These are phyloP conservation scores for Apiotrichum gamsii DNA, from an alignment of 1,284 basidiomycete species.

Conservation along the genomic window DNA sequence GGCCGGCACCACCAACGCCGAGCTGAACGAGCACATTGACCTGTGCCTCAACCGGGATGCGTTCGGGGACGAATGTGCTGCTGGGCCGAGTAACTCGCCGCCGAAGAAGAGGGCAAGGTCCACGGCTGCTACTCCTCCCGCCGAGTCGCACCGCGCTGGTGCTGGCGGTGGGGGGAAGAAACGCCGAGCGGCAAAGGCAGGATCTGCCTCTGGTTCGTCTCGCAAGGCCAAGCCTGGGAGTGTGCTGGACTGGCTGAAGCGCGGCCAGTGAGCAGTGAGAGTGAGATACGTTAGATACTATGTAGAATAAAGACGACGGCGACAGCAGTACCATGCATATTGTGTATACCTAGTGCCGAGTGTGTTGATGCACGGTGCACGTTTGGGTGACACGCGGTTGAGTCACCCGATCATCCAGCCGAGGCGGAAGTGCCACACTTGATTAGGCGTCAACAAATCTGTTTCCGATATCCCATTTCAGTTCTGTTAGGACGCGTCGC, in stretches of 20 bases:
- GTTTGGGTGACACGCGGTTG: background rate
- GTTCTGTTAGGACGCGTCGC: conserved; percentile 7
- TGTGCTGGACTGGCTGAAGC: conserved; percentile 26
- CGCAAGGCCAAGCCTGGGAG: conserved; percentile 7
- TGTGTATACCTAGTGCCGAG: conserved; percentile 3
- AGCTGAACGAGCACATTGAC: conserved; percentile 45
- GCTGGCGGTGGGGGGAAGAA: background rate
- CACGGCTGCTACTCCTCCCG: too few species aligned
- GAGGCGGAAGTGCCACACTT: conserved; percentile 8
- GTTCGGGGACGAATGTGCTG: conserved; percentile 14
- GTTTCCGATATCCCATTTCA: background rate
- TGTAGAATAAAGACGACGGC: background rate
- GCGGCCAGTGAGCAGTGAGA: background rate
- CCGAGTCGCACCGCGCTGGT: too few species aligned
- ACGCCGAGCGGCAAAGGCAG: background rate
- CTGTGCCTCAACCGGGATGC: conserved; percentile 40
- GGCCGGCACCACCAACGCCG: conserved; percentile 32
- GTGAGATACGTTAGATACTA: background rate
- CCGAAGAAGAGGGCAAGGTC: conserved; percentile 14
- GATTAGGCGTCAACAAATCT: conserved; percentile 3
- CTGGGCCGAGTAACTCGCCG: conserved; percentile 16
- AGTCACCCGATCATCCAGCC: conserved; percentile 13
- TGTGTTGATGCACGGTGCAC: too few species aligned
- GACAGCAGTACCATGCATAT: background rate
- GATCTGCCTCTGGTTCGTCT: background rate